Evolutionary conservation across 2,329 filamentous ascomycete species (phyloP).

Genomic region (Colletotrichum lini): DNA sequence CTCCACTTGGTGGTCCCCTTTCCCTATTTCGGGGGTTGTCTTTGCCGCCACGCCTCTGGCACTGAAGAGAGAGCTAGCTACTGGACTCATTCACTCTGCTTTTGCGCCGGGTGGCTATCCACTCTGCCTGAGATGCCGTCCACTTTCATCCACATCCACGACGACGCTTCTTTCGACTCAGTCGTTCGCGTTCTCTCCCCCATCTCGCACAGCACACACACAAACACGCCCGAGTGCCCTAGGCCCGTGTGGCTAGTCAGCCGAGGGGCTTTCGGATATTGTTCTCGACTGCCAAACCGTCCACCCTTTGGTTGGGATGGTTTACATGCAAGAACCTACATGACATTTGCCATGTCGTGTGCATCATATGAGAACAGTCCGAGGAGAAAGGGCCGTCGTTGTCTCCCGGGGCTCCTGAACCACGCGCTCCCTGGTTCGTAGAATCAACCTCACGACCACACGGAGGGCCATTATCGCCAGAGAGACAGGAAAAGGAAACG

Average conservation of each 20-base stretch:
- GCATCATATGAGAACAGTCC: background rate
- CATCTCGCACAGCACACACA: background rate
- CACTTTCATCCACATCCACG: background rate
- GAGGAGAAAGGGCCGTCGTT: background rate
- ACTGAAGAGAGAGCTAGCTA: background rate
- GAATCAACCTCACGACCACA: conserved; percentile 3
- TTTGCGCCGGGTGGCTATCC: background rate
- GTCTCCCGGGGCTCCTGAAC: background rate
- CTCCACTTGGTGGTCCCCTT: background rate
- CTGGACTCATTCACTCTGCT: background rate
- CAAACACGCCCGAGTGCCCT: conserved; percentile 11
- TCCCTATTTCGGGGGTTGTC: background rate
- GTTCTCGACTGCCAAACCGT: background rate
- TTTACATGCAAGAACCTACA: background rate
- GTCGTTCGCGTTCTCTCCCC: background rate
- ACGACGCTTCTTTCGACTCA: conserved; percentile 2
- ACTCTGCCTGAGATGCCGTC: background rate
- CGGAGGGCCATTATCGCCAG: background rate
- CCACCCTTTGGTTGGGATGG: background rate
- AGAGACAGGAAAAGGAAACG: background rate
- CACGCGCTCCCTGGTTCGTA: background rate
- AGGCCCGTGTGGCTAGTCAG: background rate
- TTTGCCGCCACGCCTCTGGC: conserved; percentile 1
- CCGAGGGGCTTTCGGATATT: background rate
- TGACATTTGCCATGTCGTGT: background rate